Evolutionary conservation across 352 stramenopile species (phyloP).

Genomic region (Paralagenidium karlingii): DNA sequence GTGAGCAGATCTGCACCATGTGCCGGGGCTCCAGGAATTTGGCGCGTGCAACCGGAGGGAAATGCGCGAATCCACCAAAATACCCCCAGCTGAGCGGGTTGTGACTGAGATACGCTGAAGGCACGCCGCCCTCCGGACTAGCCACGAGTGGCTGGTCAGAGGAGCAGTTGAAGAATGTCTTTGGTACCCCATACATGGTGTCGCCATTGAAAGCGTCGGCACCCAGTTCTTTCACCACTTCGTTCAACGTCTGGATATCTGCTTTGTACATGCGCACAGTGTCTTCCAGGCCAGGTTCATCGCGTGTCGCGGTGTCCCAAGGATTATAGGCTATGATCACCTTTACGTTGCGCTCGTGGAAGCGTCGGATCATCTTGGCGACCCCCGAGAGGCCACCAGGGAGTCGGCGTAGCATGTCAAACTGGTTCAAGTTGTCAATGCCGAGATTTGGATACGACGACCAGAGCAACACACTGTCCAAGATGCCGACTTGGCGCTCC

Average conservation of each 20-base stretch:
- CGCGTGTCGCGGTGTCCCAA: conserved; percentile 63
- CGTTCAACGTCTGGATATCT: conserved; percentile 40
- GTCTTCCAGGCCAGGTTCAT: conserved; percentile 32
- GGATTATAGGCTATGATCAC: conserved; percentile 79
- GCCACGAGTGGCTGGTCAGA: conserved; percentile 25
- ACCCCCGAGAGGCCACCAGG: conserved; percentile 36
- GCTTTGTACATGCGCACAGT: conserved; percentile 56
- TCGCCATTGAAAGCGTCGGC: conserved; percentile 81
- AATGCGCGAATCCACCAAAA: conserved; percentile 46
- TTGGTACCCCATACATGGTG: conserved; percentile 79
- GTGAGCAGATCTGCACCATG: conserved; percentile 72
- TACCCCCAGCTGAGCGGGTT: conserved; percentile 81
- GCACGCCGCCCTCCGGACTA: conserved; percentile 50
- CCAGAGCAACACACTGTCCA: conserved; percentile 80
- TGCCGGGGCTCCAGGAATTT: conserved; percentile 75
- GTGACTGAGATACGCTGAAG: conserved; percentile 35
- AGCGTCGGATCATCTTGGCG: conserved; percentile 28
- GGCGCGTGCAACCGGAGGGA: conserved; percentile 49
- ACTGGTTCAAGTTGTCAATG: conserved; percentile 78
- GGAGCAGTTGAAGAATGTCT: conserved; percentile 69
- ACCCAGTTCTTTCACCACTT: conserved; percentile 19
- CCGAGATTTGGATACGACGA: conserved; percentile 72
- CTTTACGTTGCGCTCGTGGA: conserved; percentile 38
- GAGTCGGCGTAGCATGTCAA: conserved; percentile 45
- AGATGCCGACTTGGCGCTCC: conserved; percentile 26